Conservation (phyloP, 768 basidiomycete species). For the Kwoniella sp. region DNA sequence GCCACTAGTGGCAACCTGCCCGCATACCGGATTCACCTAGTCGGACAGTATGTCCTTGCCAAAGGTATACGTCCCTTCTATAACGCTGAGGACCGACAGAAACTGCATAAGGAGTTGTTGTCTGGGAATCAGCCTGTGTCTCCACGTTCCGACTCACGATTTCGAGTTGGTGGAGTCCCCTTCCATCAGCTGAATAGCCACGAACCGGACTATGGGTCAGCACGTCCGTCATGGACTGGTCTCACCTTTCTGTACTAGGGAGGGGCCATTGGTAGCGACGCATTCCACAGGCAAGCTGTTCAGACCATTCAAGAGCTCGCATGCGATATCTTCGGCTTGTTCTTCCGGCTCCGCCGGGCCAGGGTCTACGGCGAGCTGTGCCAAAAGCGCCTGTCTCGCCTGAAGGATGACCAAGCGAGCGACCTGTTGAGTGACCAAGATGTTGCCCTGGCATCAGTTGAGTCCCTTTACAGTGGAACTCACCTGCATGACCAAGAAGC, state of each 20-base stretch:
- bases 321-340: constrained; percentile 36
- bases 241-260: constrained; percentile 42
- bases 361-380: constrained; percentile 29
- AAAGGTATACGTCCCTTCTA: constrained; percentile 43
- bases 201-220: constrained; percentile 31
- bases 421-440: constrained; percentile 44
- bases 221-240: neutral
- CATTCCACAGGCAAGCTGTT: constrained; percentile 46
- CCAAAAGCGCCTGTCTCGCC: constrained; percentile 33
- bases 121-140: constrained; percentile 6
- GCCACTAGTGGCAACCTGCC: too few species aligned
- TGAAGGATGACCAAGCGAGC: constrained; percentile 44
- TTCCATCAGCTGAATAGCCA: constrained; percentile 43
- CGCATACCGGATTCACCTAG: too few species aligned
- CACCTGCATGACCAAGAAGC: constrained; percentile 39
- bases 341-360: constrained; percentile 23
- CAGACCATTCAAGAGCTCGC: constrained; percentile 42
- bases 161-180: constrained; percentile 18
- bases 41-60: constrained; percentile 40
- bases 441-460: constrained; percentile 31
- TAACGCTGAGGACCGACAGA: constrained; percentile 38
- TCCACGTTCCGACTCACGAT: constrained; percentile 25
- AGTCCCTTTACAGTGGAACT: neutral
- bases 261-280: constrained; percentile 46
- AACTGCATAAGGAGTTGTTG: constrained; percentile 40